These are phyloP conservation scores for Aspergillus baeticus DNA, from an alignment of 495 filamentous ascomycete genomes.

Conservation along the genomic window DNA sequence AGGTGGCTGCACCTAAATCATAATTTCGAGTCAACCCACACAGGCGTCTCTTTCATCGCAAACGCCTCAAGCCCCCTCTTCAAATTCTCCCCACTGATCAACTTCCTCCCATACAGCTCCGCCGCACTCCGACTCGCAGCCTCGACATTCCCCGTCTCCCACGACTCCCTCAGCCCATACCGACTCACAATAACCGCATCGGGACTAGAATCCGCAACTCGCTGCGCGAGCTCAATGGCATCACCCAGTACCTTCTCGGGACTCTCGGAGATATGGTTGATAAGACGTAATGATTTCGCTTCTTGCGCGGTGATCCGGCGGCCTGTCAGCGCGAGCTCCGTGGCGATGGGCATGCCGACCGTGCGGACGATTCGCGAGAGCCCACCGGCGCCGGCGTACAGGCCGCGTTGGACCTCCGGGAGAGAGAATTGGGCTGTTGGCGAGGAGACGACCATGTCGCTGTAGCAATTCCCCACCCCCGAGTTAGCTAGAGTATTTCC, in stretches of 20 bases:
- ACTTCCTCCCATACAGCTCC: constrained; percentile 50
- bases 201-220: constrained; percentile 47
- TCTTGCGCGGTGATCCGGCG: constrained; percentile 51
- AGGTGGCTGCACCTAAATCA: no score
- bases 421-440: constrained; percentile 55
- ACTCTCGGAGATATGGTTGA: constrained; percentile 57
- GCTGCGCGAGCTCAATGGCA: constrained; percentile 23
- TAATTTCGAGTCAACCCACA: constrained; percentile 52
- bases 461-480: constrained; percentile 3
- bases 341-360: constrained; percentile 61
- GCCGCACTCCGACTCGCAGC: constrained; percentile 55
- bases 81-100: constrained; percentile 69
- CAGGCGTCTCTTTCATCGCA: constrained; percentile 67
- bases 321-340: constrained; percentile 66
- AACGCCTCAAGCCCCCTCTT: constrained; percentile 73
- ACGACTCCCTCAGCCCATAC: constrained; percentile 62
- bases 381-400: constrained; percentile 65
- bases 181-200: constrained; percentile 67
- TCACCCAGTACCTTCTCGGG: constrained; percentile 44
- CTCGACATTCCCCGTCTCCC: constrained; percentile 62
- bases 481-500: neutral
- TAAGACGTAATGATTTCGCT: constrained; percentile 59
- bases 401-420: constrained; percentile 64
- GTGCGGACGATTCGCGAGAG: constrained; percentile 63
- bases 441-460: constrained; percentile 62